These are phyloP conservation scores for Solanum clarkiae DNA, from an alignment of 257 asterid genomes.

Conservation along the genomic window DNA sequence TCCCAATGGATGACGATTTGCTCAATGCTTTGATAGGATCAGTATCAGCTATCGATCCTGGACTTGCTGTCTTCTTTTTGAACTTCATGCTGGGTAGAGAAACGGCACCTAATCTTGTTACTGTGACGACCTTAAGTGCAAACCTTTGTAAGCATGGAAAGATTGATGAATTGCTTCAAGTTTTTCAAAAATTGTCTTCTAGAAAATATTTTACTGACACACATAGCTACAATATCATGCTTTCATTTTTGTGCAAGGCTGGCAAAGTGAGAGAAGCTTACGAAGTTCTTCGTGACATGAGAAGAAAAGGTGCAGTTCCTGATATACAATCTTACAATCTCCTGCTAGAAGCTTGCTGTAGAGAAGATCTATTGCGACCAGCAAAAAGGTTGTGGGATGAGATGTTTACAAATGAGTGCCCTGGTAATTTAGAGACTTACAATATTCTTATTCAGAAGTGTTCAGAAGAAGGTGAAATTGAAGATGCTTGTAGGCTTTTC, in stretches of 20 bases:
- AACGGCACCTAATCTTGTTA: constrained; percentile 39
- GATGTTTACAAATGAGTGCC: constrained; percentile 77
- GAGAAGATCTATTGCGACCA: constrained; percentile 68
- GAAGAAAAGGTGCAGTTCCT: constrained; percentile 53
- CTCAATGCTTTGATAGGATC: constrained; percentile 63
- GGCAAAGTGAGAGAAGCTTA: constrained; percentile 66
- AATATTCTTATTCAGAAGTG: constrained; percentile 44
- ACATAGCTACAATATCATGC: constrained; percentile 55
- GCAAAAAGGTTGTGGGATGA: constrained; percentile 92
- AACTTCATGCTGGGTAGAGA: constrained; percentile 58
- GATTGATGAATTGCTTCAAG: constrained; percentile 43
- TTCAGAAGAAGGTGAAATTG: constrained; percentile 41
- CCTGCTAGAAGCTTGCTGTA: constrained; percentile 78
- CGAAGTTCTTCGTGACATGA: constrained; percentile 64
- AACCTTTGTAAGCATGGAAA: constrained; percentile 56
- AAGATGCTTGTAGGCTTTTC: constrained; percentile 65
- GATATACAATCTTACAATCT: constrained; percentile 55
- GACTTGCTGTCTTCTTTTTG: constrained; percentile 42
- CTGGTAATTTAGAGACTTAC: constrained; percentile 52
- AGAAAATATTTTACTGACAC: constrained; percentile 38
- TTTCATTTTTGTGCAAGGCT: constrained; percentile 55
- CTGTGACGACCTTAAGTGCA: constrained; percentile 50
- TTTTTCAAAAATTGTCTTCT: constrained; percentile 35
- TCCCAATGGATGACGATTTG: constrained; percentile 67
- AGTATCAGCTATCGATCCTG: constrained; percentile 51